Evolutionary conservation across 805 yeast species (phyloP), one percentile per base, ranked within the genome.

Genomic region (Suhomyces emberorum): DNA sequence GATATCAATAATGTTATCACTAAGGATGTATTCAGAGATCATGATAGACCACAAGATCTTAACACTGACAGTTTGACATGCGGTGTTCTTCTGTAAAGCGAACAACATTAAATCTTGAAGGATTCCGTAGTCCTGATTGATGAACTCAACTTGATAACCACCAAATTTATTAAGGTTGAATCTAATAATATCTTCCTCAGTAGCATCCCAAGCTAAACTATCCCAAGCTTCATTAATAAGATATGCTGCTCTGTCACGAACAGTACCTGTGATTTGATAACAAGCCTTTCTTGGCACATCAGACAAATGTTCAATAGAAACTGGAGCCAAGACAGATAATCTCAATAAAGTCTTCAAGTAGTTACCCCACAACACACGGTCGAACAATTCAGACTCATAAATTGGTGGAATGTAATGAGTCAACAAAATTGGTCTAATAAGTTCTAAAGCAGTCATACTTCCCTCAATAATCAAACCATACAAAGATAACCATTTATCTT

Each of bases 221-320:
- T 80, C 81, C 96, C 96, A 88, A n/a, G 77, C 70, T 35, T 69
- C 72, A 38, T 70, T 66, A 9, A 87, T 47, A 29, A 85, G 57
- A 10, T 44, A 46, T 0, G 88, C 77, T 29, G 81, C 71, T 42
- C 82, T 65, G 9, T 70, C 69, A 43, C 95, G 71, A 44, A 85
- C 61, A 48, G 76, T 79, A 8, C 79, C 81, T 0, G 86, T 72
- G 28, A 86, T 75, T 35, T 68, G 68, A 59, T 63, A 67, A 42
- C 88, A 77, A 1, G 88, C 88, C 43, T 77, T 77, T 54, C 82
- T 72, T 28, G 95, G 88, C 36, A 84, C 78, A 28, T 77, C 81
- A 2, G 87, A 74, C 38, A 86, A 64, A 44, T 80, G 84, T 49
- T 83, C 86, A 35, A 81, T 62, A 1, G 88, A 72, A 4, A 83